A percentile compares a stretch with the other conserved stretches of the same genome.
Evolutionary conservation across 257 asterid genomes (phyloP).

Genomic region (Nicotiana attenuata): DNA sequence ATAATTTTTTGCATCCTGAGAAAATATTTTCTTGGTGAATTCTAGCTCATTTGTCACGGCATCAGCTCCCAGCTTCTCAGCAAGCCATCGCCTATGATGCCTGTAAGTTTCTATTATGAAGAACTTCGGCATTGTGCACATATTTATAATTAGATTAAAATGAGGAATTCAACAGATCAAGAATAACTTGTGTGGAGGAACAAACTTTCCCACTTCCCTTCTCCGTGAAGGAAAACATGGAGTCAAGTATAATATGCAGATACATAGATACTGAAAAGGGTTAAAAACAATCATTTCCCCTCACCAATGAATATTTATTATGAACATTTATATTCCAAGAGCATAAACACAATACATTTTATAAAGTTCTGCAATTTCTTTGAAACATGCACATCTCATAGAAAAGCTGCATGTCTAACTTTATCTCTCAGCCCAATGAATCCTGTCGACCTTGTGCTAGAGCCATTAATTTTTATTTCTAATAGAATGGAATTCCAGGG

Average conservation of each 20-base stretch:
- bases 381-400: background rate
- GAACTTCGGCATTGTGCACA: background rate
- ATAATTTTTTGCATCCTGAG: slow-evolving; percentile 82
- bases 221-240: background rate
- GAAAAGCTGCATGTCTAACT: background rate
- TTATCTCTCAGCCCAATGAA: background rate
- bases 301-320: background rate
- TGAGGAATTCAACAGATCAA: background rate
- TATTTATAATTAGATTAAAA: background rate
- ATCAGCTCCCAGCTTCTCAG: slow-evolving; percentile 67
- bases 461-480: background rate
- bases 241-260: background rate
- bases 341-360: background rate
- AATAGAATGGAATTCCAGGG: background rate
- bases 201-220: background rate
- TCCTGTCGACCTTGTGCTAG: background rate
- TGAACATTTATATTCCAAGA: background rate
- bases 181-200: background rate
- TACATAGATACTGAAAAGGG: background rate
- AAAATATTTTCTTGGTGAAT: slow-evolving; percentile 58
- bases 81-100: slow-evolving; percentile 99
- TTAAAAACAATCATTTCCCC: background rate
- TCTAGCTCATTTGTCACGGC: slow-evolving; percentile 59
- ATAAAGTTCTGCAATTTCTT: background rate
- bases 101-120: slow-evolving; percentile 29